A percentile compares a stretch with the other conserved stretches of the same genome.
Evolutionary conservation across 2,329 filamentous ascomycete genomes (phyloP).

Genomic region (Lithohypha guttulata): DNA sequence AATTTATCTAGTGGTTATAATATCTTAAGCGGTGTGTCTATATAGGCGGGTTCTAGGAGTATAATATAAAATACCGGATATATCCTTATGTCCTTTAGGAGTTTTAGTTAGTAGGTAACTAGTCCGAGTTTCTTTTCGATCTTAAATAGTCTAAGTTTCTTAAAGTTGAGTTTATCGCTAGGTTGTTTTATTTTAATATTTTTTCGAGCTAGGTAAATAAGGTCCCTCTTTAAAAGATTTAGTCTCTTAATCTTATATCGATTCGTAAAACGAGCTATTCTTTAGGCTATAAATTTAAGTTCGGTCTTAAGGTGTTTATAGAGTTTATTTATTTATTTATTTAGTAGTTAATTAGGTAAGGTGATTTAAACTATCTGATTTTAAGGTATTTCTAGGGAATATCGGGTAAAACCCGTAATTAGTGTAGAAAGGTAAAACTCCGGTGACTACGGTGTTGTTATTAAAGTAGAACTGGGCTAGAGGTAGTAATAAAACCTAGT

Average conservation of each 20-base stretch:
- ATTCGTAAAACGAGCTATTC: constrained; percentile 8
- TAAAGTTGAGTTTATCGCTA: constrained; percentile 11
- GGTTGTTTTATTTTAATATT: constrained; percentile 12
- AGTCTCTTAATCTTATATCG: constrained; percentile 9
- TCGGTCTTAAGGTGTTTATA: constrained; percentile 8
- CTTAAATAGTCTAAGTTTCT: constrained; percentile 8
- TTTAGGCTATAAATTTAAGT: constrained; percentile 8
- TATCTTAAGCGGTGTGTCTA: constrained; percentile 2
- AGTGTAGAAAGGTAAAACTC: constrained; percentile 8
- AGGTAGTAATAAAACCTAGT: constrained; percentile 12
- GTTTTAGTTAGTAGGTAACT: constrained; percentile 9
- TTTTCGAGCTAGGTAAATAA: constrained; percentile 12
- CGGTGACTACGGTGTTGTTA: constrained; percentile 6
- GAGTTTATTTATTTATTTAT: constrained; percentile 5
- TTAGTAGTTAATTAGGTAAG: constrained; percentile 2
- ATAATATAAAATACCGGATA: constrained; percentile 11
- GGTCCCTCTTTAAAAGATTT: constrained; percentile 5
- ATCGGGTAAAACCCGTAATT: constrained; percentile 9
- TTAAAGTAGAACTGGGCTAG: constrained; percentile 7
- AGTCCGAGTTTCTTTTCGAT: constrained; percentile 9
- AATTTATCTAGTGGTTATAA: background rate
- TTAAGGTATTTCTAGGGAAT: constrained; percentile 5
- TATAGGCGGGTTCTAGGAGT: constrained; percentile 7
- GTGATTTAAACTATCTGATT: background rate
- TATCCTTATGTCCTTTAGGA: constrained; percentile 10